Conservation (phyloP, 345 rosid species). For the Angophora floribunda region DNA sequence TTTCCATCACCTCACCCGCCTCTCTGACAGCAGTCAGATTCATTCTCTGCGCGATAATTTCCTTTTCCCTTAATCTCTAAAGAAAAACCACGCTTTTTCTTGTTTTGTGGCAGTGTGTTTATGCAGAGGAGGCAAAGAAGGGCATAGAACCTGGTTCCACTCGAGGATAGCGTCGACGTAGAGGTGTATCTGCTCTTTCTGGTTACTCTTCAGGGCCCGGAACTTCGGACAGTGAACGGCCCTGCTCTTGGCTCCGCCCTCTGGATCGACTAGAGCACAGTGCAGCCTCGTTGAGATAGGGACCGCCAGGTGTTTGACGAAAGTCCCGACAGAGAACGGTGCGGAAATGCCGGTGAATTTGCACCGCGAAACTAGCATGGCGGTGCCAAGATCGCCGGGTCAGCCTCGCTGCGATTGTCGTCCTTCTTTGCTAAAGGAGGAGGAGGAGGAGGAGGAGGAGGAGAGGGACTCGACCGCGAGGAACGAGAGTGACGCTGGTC, state of each 20-base stretch:
- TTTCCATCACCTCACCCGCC: conserved; percentile 59
- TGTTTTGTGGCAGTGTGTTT: background rate
- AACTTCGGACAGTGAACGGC: conserved; percentile 16
- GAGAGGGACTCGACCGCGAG: accelerated
- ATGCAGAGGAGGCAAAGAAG: background rate
- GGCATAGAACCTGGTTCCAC: conserved; percentile 66
- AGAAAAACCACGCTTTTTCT: background rate
- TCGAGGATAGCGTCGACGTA: conserved; percentile 66
- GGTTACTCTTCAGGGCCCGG: conserved; percentile 37
- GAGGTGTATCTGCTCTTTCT: conserved; percentile 52
- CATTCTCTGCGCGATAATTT: conserved; percentile 43
- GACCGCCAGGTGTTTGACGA: conserved; percentile 56
- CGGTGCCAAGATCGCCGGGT: background rate
- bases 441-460: background rate
- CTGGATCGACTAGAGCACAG: background rate
- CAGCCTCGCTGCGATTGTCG: background rate
- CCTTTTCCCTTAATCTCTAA: background rate
- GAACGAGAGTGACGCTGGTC: background rate
- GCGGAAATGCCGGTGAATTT: conserved; percentile 1
- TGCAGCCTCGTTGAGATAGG: conserved; percentile 1
- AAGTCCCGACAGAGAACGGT: conserved; percentile 39
- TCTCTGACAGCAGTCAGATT: conserved; percentile 78
- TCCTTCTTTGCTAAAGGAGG: background rate
- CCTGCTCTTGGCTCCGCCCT: background rate
- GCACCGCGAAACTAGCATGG: background rate